Base-by-base conservation (phyloP, 495 filamentous ascomycete genomes). In the Aspergillus campestris region DNA sequence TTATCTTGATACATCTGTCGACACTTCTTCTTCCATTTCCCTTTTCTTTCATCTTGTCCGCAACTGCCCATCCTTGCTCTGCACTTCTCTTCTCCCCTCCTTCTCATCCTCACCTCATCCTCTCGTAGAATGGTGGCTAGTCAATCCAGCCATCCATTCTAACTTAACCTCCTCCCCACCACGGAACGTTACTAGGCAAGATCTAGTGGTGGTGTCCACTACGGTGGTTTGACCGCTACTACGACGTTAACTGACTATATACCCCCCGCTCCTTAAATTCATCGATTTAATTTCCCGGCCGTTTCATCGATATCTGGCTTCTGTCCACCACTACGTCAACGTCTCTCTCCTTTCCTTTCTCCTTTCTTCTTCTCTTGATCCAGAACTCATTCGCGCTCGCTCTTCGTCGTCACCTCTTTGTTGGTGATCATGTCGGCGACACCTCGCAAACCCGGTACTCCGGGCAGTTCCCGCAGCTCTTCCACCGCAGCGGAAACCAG, bases 401-500 rank as follows among this genome's bases (percentile, higher is more conserved):
- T 44, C 44, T 44, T 44, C 48, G 31, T 44, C 44, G 42, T 45
- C 18, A 53, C 46, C 36, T 52, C 40, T 55, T 55, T 47, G 48
- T 50, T 54, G 50, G 55, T 45, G 45, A 67, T 45, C 31, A 71
- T 71, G 67, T 71, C 67, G 57, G 59, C 67, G 56, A 60, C 61
- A 43, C 62, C 67, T 64, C 67, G 67, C 55, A 71, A 69, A 52
- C 57, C 67, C 56, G 64, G 60, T 56, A 64, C 61, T 11, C 59
- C 65, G 50, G 65, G 52, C 55, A 62, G 51, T 60, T 55, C 67
- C 56, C 59, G 47, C 58, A 71, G 59, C 53, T 64, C 65, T 51
- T 59, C 65, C 43, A 46, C 59, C 49, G 55, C 60, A 51, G 67
- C 67, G 45, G 57, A 53, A 48, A 46, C 50, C 31, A 53, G 18